Percentiles rank a stretch among this genome's conserved stretches.
phyloP scores from a whole-genome alignment of 2,329 filamentous ascomycete species.

The Sphaerulina populicola region DNA sequence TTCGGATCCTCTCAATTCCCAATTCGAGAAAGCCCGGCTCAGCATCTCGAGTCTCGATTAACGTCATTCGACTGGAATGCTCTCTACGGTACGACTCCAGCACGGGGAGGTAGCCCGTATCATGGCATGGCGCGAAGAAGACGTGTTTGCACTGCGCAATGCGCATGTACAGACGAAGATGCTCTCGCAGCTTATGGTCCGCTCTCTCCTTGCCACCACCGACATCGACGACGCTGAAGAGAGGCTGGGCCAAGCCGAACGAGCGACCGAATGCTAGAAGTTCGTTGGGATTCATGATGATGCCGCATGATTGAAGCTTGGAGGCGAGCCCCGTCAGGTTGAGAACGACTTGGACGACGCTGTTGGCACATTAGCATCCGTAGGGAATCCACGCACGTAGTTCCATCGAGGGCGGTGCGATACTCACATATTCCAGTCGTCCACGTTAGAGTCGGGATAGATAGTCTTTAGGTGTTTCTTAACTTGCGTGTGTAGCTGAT shows the following conservation, averaged over 20 bases:
- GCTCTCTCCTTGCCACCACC: conserved; percentile 41
- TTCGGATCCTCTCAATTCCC: conserved; percentile 35
- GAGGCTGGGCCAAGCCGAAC: conserved; percentile 39
- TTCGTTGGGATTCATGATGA: conserved; percentile 36
- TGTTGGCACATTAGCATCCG: conserved; percentile 1
- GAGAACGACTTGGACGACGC: conserved; percentile 41
- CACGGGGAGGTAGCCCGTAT: conserved; percentile 40
- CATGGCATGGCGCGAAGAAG: conserved; percentile 43
- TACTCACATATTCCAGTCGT: conserved; percentile 35
- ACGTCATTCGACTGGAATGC: conserved; percentile 35
- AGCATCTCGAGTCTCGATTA: conserved; percentile 40
- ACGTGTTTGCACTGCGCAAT: conserved; percentile 41
- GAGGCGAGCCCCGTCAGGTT: conserved; percentile 41
- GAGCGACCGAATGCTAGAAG: conserved; percentile 38
- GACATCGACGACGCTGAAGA: conserved; percentile 44
- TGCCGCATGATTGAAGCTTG: conserved; percentile 37
- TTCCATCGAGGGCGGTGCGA: not conserved
- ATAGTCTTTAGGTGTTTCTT: conserved; percentile 36
- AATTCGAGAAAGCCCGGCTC: conserved; percentile 37
- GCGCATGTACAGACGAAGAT: conserved; percentile 40
- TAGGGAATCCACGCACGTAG: not conserved
- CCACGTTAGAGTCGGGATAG: conserved; percentile 34
- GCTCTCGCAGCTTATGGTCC: conserved; percentile 42
- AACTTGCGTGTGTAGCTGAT: conserved; percentile 37
- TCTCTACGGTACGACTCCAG: conserved; percentile 42